A percentile compares a stretch with the other conserved stretches of the same genome.
phyloP scores from a whole-genome alignment of 1,139 yeast species.

The Suhomyces ambrosiae region DNA sequence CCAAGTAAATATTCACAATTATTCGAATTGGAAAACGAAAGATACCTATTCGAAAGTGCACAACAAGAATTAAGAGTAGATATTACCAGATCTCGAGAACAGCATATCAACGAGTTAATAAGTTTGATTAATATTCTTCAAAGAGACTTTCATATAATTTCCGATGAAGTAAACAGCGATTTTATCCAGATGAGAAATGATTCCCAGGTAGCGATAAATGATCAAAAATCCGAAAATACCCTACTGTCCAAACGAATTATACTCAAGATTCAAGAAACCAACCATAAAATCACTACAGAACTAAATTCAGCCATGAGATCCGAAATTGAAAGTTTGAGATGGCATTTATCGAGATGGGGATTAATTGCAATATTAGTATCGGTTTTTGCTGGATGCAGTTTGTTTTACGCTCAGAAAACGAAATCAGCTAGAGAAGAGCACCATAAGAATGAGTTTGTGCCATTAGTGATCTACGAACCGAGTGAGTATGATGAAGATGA shows the following conservation, averaged over 20 bases:
- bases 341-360: conserved; percentile 94
- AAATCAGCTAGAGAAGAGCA: conserved; percentile 26
- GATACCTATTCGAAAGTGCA: conserved; percentile 88
- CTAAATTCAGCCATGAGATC: conserved; percentile 80
- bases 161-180: conserved; percentile 77
- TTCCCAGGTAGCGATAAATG: conserved; percentile 80
- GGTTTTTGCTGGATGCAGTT: conserved; percentile 45
- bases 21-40: conserved; percentile 80
- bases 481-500: conserved; percentile 53
- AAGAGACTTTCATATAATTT: conserved; percentile 66
- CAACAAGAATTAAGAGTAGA: conserved; percentile 85
- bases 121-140: conserved; percentile 70
- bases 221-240: conserved; percentile 84
- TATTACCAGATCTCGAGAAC: conserved; percentile 70
- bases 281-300: conserved; percentile 83
- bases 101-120: conserved; percentile 67
- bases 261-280: conserved; percentile 77
- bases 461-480: conserved; percentile 50
- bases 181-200: conserved; percentile 70
- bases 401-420: conserved; percentile 41
- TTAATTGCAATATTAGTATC: conserved; percentile 57
- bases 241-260: conserved; percentile 71
- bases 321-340: conserved; percentile 83
- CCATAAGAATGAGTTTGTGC: conserved; percentile 41
- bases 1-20: conserved; percentile 62